A percentile compares a stretch with the other conserved stretches of the same genome.
Conservation (phyloP, 163 green algal species). For the Chlamydomonas reinhardtii region DNA sequence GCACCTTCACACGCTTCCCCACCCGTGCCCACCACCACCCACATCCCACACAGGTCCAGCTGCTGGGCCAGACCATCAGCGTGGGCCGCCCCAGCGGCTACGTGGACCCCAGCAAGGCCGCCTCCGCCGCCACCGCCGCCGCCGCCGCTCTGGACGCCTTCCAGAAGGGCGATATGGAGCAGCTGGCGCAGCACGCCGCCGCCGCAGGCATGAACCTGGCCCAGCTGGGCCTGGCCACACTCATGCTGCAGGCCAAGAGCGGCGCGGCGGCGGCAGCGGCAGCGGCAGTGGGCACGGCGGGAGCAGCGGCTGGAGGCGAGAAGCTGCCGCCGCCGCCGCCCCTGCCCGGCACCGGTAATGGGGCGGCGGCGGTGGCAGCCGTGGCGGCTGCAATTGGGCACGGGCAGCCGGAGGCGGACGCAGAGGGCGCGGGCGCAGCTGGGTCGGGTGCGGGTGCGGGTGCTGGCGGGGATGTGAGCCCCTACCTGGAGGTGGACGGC, state of each 20-base stretch:
- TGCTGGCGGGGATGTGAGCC: not conserved
- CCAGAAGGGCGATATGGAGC: conserved; percentile 50
- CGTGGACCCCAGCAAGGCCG: conserved; percentile 86
- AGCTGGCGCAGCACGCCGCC: conserved; percentile 32
- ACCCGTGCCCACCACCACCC: not conserved
- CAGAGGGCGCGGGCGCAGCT: not conserved
- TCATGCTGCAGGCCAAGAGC: conserved; percentile 7
- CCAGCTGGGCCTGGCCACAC: conserved; percentile 30
- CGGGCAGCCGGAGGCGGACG: not conserved
- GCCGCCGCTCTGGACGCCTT: conserved; percentile 53
- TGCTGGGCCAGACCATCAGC: conserved; percentile 84
- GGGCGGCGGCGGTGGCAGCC: not conserved
- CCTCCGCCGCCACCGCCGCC: conserved; percentile 56
- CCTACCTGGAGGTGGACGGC: conserved; percentile 72
- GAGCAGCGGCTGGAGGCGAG: too few species aligned
- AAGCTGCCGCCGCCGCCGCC: not conserved
- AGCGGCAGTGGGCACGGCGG: not conserved
- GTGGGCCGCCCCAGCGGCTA: conserved; percentile 88
- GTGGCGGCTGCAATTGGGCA: conserved; percentile 2
- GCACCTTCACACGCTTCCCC: not conserved
- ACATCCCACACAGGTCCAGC: conserved; percentile 77
- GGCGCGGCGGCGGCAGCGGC: not conserved
- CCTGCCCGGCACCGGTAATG: not conserved
- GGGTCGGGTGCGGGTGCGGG: not conserved
- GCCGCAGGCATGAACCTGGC: conserved; percentile 47